A percentile compares a stretch with the other conserved stretches of the same genome.
Evolutionary conservation across 1,284 basidiomycete species (phyloP).

Genomic region (Rhodotorula sp.): DNA sequence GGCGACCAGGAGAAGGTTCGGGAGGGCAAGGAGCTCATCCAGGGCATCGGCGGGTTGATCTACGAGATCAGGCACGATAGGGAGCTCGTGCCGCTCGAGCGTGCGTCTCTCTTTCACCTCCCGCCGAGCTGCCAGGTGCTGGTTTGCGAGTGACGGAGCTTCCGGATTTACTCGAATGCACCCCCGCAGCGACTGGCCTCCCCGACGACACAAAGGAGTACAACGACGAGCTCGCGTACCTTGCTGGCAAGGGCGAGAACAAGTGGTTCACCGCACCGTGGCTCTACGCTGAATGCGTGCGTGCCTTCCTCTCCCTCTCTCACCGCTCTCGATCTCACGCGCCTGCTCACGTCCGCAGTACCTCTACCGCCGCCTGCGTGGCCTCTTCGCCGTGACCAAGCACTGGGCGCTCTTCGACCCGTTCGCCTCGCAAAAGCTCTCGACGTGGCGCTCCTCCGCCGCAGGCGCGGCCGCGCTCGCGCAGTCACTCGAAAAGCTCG

Average conservation of each 20-base stretch:
- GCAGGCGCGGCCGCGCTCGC: slow-evolving; percentile 68
- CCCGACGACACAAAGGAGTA: slow-evolving; percentile 65
- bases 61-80: slow-evolving; percentile 79
- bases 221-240: slow-evolving; percentile 67
- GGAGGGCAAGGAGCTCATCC: slow-evolving; percentile 80
- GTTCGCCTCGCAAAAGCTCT: slow-evolving; percentile 76
- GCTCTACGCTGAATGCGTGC: slow-evolving; percentile 83
- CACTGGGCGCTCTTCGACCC: slow-evolving; percentile 83
- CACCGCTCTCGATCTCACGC: background rate
- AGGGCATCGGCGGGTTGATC: slow-evolving; percentile 74
- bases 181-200: slow-evolving; percentile 11
- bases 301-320: slow-evolving; percentile 42
- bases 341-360: background rate
- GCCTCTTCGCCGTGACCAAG: slow-evolving; percentile 68
- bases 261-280: slow-evolving; percentile 92
- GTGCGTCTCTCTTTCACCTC: slow-evolving; percentile 10
- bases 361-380: slow-evolving; percentile 82
- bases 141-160: background rate
- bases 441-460: slow-evolving; percentile 75
- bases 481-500: slow-evolving; percentile 26
- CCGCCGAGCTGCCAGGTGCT: too few species aligned
- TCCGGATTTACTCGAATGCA: background rate
- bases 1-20: slow-evolving; percentile 51
- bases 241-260: slow-evolving; percentile 60
- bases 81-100: slow-evolving; percentile 59